Conservation (phyloP, 345 rosid species). For the Citrus sinensis region DNA sequence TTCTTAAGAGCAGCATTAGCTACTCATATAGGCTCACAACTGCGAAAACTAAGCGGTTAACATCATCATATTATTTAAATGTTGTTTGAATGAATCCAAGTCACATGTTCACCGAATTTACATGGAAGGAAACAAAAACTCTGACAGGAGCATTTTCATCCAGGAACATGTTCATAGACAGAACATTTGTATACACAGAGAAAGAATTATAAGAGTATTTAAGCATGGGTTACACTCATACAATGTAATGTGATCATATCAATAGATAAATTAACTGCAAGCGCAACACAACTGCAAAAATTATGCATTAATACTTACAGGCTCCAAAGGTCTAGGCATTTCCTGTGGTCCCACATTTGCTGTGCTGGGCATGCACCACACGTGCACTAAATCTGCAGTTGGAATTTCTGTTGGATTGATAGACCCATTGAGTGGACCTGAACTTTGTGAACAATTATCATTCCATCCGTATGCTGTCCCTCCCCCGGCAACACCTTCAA, state of each 20-base stretch:
- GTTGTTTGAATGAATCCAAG: not conserved
- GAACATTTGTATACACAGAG: not conserved
- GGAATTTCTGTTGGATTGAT: conserved; percentile 61
- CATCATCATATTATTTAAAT: not conserved
- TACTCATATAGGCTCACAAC: not conserved
- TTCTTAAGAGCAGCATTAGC: not conserved
- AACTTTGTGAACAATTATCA: conserved; percentile 43
- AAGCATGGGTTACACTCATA: not conserved
- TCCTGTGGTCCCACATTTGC: conserved; percentile 81
- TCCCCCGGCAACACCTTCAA: conserved; percentile 99
- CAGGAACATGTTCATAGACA: too few species aligned
- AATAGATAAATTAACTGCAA: not conserved
- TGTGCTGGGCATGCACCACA: conserved; percentile 91
- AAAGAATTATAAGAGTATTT: not conserved
- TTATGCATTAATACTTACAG: conserved; percentile 44
- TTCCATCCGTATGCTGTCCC: conserved; percentile 96
- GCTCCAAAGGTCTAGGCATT: conserved; percentile 73
- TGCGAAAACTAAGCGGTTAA: not conserved
- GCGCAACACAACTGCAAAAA: not conserved
- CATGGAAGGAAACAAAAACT: not conserved
- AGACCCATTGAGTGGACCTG: conserved; percentile 43
- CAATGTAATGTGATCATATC: not conserved
- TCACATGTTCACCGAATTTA: not conserved
- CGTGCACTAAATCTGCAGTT: conserved; percentile 66
- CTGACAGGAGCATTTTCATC: not conserved